Conservation (phyloP, 345 rosid species). For the Camelina hispida region DNA sequence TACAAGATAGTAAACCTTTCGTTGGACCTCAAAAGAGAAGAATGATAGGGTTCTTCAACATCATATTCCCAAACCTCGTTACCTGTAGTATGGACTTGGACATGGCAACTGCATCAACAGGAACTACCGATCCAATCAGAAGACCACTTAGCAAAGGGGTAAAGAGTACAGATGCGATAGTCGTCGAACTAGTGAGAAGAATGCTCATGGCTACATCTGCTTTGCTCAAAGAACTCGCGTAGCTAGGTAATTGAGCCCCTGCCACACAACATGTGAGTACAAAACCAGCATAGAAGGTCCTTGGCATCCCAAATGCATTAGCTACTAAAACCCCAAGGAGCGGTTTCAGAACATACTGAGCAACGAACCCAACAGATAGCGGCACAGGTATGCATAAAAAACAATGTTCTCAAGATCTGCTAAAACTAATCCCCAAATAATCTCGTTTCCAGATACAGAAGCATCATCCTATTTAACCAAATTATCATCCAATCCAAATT, state of each 20-base stretch:
- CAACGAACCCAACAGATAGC: conserved; percentile 70
- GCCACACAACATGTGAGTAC: conserved; percentile 83
- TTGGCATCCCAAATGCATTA: conserved; percentile 73
- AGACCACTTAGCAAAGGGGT: conserved; percentile 45
- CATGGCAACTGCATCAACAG: conserved; percentile 96
- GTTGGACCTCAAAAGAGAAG: conserved; percentile 25
- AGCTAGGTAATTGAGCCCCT: conserved; percentile 85
- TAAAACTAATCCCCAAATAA: neutral
- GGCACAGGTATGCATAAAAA: conserved; percentile 73
- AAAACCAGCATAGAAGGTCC: conserved; percentile 78
- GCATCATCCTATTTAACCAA: no score
- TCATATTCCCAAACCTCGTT: conserved; percentile 11
- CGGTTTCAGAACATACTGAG: conserved; percentile 89
- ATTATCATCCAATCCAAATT: no score
- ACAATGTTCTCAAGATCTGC: neutral
- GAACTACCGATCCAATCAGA: conserved; percentile 90
- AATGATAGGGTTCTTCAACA: neutral
- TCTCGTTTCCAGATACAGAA: no score
- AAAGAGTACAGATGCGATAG: conserved; percentile 77
- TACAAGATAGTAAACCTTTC: conserved; percentile 34
- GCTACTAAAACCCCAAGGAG: conserved; percentile 79
- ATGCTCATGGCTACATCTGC: conserved; percentile 97
- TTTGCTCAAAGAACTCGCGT: conserved; percentile 43
- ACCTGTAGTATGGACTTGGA: conserved; percentile 96
- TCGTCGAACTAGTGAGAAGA: conserved; percentile 81